phyloP scores from a whole-genome alignment of 2,329 filamentous ascomycete genomes.

The Emergomyces africanus region DNA sequence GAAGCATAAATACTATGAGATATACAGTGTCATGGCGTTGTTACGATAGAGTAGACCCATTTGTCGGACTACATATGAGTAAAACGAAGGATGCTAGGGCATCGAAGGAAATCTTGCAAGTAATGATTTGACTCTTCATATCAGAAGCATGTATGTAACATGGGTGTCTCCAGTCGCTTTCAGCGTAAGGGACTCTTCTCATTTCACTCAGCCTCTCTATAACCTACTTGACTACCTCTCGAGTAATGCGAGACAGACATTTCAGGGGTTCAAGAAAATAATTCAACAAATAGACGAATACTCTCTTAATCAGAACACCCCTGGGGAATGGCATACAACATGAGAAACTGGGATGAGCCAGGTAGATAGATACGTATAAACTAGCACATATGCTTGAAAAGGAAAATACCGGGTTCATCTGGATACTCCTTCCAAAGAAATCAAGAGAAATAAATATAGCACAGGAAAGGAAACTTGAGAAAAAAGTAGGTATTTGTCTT shows the following conservation, averaged over 20 bases:
- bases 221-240: not conserved
- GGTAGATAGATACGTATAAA: not conserved
- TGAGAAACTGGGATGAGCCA: not conserved
- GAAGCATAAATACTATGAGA: not conserved
- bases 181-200: not conserved
- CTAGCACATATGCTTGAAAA: not conserved
- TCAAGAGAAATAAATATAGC: not conserved
- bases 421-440: not conserved
- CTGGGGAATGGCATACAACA: not conserved
- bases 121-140: not conserved
- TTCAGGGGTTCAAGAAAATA: not conserved
- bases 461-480: not conserved
- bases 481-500: not conserved
- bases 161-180: not conserved
- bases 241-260: not conserved
- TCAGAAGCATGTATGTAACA: not conserved
- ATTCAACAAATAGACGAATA: not conserved
- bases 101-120: not conserved
- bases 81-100: not conserved
- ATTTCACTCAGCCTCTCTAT: not conserved
- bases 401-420: not conserved
- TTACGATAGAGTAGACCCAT: not conserved
- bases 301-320: not conserved
- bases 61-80: not conserved
- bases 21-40: not conserved